Evolutionary conservation across 2,329 filamentous ascomycete genomes (phyloP).

Genomic region (Helotiales sp.): DNA sequence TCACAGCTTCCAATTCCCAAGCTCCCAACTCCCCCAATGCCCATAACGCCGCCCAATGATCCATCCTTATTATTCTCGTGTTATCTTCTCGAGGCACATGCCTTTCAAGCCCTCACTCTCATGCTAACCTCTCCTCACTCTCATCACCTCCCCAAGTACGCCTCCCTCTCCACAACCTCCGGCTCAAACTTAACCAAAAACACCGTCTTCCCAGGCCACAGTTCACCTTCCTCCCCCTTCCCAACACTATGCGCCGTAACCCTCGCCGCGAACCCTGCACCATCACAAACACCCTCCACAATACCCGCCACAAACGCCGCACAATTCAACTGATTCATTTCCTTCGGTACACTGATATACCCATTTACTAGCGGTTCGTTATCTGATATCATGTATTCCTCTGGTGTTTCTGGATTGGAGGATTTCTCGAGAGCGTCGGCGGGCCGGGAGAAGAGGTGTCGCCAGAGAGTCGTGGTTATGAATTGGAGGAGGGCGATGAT

Average conservation of each 20-base stretch:
- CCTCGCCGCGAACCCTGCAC: slow-evolving; percentile 82
- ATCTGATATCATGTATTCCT: slow-evolving; percentile 99
- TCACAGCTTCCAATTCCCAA: not conserved
- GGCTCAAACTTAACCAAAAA: slow-evolving; percentile 90
- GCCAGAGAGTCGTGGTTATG: slow-evolving; percentile 90
- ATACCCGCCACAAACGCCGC: slow-evolving; percentile 94
- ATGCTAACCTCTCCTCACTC: no score
- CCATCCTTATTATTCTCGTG: no score
- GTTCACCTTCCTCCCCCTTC: slow-evolving; percentile 60
- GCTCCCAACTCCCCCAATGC: not conserved
- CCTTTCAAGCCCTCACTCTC: not conserved
- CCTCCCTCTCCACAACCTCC: slow-evolving; percentile 91
- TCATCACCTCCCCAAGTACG: slow-evolving; percentile 63
- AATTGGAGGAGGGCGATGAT: slow-evolving; percentile 93
- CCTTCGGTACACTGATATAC: slow-evolving; percentile 88
- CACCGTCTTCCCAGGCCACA: slow-evolving; percentile 96
- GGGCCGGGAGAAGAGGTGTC: slow-evolving; percentile 85
- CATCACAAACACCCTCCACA: slow-evolving; percentile 93
- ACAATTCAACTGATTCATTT: slow-evolving; percentile 96
- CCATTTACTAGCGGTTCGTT: slow-evolving; percentile 96
- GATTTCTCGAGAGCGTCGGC: slow-evolving; percentile 93
- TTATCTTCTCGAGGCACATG: no score
- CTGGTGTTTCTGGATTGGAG: slow-evolving; percentile 75
- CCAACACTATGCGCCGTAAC: slow-evolving; percentile 85
- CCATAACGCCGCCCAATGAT: slow-evolving; percentile 4